Conservation (phyloP, 257 asterid genomes). For the Solanum piurae region DNA sequence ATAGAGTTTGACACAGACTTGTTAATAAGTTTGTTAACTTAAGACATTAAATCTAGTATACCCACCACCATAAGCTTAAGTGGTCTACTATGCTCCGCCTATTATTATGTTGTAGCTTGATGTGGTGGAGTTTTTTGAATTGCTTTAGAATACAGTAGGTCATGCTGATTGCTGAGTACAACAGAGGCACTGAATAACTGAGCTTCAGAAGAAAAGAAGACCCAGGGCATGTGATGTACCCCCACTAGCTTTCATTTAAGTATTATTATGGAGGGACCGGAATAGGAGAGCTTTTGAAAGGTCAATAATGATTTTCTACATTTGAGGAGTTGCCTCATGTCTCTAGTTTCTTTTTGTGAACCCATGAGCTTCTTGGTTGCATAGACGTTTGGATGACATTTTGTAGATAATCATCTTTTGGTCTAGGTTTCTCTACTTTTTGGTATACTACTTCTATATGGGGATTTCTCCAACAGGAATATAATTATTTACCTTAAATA, state of each 20-base stretch:
- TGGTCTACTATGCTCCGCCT: neutral
- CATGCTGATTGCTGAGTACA: neutral
- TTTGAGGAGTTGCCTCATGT: neutral
- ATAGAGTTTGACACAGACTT: neutral
- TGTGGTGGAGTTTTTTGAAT: neutral
- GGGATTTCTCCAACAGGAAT: neutral
- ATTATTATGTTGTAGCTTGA: neutral
- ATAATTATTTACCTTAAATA: neutral
- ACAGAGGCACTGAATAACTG: neutral
- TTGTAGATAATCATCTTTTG: neutral
- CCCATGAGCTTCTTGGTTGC: neutral
- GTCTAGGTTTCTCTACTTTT: neutral
- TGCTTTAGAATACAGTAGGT: neutral
- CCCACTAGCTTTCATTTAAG: neutral
- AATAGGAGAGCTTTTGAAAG: neutral
- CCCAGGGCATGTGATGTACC: neutral
- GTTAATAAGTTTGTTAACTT: neutral
- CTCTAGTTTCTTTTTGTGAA: neutral
- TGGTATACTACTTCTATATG: neutral
- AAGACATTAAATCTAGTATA: neutral
- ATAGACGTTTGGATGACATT: neutral
- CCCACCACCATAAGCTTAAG: neutral
- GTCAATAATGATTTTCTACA: neutral
- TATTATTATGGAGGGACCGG: neutral
- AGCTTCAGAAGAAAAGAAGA: neutral